Evolutionary conservation across 2,329 filamentous ascomycete genomes (phyloP).

Genomic region (Nemania abortiva): DNA sequence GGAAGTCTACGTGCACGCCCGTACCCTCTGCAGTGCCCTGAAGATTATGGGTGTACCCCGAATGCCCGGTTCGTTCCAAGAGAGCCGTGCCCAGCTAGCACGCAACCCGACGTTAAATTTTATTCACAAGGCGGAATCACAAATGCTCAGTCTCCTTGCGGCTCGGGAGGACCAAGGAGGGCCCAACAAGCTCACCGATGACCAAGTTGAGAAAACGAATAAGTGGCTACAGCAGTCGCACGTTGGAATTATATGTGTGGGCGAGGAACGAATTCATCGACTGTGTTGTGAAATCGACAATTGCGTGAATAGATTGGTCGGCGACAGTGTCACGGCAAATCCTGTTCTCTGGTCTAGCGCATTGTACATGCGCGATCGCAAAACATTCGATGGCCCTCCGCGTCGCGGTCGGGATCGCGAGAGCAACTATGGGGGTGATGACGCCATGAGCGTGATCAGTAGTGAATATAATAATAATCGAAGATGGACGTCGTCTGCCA

Average conservation of each 20-base stretch:
- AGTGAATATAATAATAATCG: slow-evolving; percentile 63
- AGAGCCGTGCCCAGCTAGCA: slow-evolving; percentile 61
- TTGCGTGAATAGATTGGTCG: slow-evolving; percentile 86
- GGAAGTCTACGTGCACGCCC: slow-evolving; percentile 85
- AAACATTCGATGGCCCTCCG: slow-evolving; percentile 63
- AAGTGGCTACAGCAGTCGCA: slow-evolving; percentile 85
- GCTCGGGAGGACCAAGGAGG: slow-evolving; percentile 86
- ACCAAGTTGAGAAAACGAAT: slow-evolving; percentile 86
- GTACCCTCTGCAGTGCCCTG: slow-evolving; percentile 85
- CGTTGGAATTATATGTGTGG: slow-evolving; percentile 93
- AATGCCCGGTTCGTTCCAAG: slow-evolving; percentile 64
- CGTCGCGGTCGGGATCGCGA: slow-evolving; percentile 59
- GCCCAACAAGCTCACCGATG: slow-evolving; percentile 94
- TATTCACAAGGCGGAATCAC: slow-evolving; percentile 83
- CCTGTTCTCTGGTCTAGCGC: slow-evolving; percentile 94
- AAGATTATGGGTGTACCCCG: slow-evolving; percentile 87
- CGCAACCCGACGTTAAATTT: slow-evolving; percentile 69
- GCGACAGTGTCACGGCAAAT: slow-evolving; percentile 84
- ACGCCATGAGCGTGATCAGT: slow-evolving; percentile 66
- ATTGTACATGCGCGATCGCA: slow-evolving; percentile 82
- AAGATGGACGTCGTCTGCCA: slow-evolving; percentile 58
- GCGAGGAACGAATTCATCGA: slow-evolving; percentile 93
- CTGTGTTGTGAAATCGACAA: slow-evolving; percentile 92
- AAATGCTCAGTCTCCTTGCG: slow-evolving; percentile 88
- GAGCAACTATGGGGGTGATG: slow-evolving; percentile 61